phyloP scores from a whole-genome alignment of 352 stramenopile species.

The Blastocystis sp. region DNA sequence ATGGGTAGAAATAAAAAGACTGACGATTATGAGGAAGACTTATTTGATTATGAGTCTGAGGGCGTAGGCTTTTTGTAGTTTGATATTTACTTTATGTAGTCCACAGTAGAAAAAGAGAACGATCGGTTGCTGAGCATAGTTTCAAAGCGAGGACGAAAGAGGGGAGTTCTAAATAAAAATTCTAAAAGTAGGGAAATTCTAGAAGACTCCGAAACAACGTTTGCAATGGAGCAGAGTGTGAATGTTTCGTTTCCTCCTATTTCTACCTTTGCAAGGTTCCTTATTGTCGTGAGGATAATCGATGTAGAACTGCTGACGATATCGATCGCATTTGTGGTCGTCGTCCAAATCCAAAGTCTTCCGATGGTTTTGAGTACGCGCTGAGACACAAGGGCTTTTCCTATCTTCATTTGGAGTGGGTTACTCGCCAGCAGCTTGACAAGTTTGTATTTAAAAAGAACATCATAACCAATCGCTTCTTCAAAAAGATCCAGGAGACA shows the following conservation, averaged over 20 bases:
- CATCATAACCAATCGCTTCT: slow-evolving; percentile 26
- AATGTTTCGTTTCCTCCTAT: no score
- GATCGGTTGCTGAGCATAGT: background rate
- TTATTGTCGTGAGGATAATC: no score
- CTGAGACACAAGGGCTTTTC: slow-evolving; percentile 36
- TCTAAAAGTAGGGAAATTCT: background rate
- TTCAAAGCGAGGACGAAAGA: background rate
- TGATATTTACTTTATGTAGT: no score
- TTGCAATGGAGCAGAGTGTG: background rate
- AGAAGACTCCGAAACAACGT: background rate
- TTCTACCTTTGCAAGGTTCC: no score
- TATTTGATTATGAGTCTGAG: background rate
- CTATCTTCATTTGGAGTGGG: slow-evolving; percentile 55
- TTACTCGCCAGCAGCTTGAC: slow-evolving; percentile 36
- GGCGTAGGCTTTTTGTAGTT: background rate
- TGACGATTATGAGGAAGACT: background rate
- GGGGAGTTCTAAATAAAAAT: background rate
- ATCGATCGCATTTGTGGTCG: slow-evolving; percentile 52
- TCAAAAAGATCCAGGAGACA: background rate
- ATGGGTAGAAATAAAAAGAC: background rate
- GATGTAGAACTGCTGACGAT: background rate
- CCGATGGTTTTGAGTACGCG: slow-evolving; percentile 39
- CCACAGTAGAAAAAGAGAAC: no score
- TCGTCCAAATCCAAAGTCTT: background rate
- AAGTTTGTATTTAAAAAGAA: slow-evolving; percentile 10